Evolutionary conservation across 2,329 filamentous ascomycete species (phyloP), one percentile per base, ranked within the genome.

Genomic region (Pseudomassariella vexata): DNA sequence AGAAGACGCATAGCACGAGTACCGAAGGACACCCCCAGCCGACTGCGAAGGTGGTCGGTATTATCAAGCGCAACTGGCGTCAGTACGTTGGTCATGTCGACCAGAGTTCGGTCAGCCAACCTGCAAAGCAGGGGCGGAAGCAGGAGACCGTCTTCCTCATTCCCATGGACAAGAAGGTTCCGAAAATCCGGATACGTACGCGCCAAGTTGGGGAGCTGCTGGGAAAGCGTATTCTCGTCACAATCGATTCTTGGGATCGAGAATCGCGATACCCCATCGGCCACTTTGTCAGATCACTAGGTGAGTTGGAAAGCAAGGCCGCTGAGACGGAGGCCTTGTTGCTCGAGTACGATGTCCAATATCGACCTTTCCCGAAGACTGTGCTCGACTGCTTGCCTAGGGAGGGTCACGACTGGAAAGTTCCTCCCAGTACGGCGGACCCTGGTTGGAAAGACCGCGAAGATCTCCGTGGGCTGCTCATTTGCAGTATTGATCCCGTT

Each of bases 41-140:
- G 6, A 96, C 92, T 6, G 92, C 90, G 17, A 85, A 76, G 53
- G 85, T 98, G 9, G 87, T 96, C 6, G 92, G 92, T 28, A 73
- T 96, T 16, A 77, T 95, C 54, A 95, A 94, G 63, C 79, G 92
- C 32, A 96, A 96, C 57, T 98, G 92, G 92, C 76, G 92, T 39
- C 94, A 96, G 59, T 96, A 95, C 48, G 92, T 98, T 40, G 92
- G 92, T 3, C 89, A 95, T 53, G 82, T 98, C 35, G 92, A 98
- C 53, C 80, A 82, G 30, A 85, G 84, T 9, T 94, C 89, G 2
- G 82, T 88, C 29, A 82, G 81, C 49, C 76, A 80, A 32, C 75
- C 79, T 3, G 75, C 76, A 2, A 82, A 79, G 38, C 82, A 88
- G 46, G 87, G 86, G 19, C 76, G 88, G 37, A 84, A 84, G 48